Evolutionary conservation across 768 basidiomycete species (phyloP).

Genomic region (Termitomyces sp.): DNA sequence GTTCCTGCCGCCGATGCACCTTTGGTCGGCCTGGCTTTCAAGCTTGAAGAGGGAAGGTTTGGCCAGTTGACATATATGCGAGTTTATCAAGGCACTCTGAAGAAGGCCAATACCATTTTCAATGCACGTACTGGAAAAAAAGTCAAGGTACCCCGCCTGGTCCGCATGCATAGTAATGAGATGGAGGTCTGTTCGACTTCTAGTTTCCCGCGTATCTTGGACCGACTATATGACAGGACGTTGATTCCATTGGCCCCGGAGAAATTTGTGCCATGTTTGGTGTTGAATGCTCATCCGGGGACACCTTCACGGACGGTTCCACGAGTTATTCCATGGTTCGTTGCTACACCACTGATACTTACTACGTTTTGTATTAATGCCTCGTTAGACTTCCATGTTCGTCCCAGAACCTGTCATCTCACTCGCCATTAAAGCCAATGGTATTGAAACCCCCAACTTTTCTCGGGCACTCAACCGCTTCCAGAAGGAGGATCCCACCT

Average conservation of each 20-base stretch:
- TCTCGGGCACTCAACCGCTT: slow-evolving; percentile 95
- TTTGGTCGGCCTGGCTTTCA: slow-evolving; percentile 93
- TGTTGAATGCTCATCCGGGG: slow-evolving; percentile 95
- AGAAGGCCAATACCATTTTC: slow-evolving; percentile 78
- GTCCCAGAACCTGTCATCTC: slow-evolving; percentile 99
- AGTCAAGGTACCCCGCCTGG: slow-evolving; percentile 93
- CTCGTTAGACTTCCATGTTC: slow-evolving; percentile 91
- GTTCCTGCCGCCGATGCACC: slow-evolving; percentile 82
- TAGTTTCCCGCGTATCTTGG: background rate
- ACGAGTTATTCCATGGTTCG: slow-evolving; percentile 89
- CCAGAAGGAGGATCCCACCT: slow-evolving; percentile 98
- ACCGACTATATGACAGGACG: slow-evolving; percentile 51
- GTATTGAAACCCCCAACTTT: slow-evolving; percentile 93
- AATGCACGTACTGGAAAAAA: slow-evolving; percentile 95
- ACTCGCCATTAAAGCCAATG: slow-evolving; percentile 85
- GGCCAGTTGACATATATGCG: slow-evolving; percentile 98
- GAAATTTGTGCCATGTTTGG: slow-evolving; percentile 99
- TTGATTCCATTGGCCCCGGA: slow-evolving; percentile 89
- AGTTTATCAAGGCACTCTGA: slow-evolving; percentile 93
- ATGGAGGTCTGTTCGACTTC: slow-evolving; percentile 71
- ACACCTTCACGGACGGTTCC: slow-evolving; percentile 93
- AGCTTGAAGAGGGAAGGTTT: slow-evolving; percentile 95
- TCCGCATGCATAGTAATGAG: slow-evolving; percentile 97
- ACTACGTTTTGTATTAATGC: background rate
- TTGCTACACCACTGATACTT: slow-evolving; percentile 1